Evolutionary conservation across 495 filamentous ascomycete species (phyloP).

Genomic region (Apodospora peruviana): DNA sequence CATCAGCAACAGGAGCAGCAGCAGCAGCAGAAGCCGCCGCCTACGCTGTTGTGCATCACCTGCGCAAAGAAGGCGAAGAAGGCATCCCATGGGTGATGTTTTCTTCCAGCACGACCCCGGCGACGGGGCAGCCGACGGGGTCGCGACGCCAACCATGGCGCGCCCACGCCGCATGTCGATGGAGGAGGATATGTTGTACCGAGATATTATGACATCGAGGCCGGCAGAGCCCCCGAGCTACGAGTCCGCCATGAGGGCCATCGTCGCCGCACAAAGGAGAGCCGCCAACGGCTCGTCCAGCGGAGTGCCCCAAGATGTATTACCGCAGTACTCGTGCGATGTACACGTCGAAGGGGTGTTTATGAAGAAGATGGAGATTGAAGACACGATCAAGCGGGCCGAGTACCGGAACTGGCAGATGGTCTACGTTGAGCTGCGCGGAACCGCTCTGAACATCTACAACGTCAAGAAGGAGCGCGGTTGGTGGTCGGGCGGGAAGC

Average conservation of each 20-base stretch:
- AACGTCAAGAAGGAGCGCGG: conserved; percentile 40
- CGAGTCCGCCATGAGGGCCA: conserved; percentile 28
- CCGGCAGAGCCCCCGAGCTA: conserved; percentile 32
- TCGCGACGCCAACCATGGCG: conserved; percentile 11
- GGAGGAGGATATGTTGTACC: conserved; percentile 35
- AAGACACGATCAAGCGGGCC: conserved; percentile 48
- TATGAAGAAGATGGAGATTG: conserved; percentile 53
- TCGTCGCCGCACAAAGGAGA: conserved; percentile 30
- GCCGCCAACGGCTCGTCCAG: conserved; percentile 1
- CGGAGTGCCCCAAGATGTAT: conserved; percentile 23
- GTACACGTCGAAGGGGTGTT: conserved; percentile 49
- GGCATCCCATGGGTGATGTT: conserved; percentile 28
- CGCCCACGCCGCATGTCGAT: conserved; percentile 33
- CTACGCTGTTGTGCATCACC: background rate
- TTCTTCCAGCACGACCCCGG: conserved; percentile 19
- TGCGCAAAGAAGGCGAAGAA: background rate
- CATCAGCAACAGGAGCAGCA: conserved; percentile 4
- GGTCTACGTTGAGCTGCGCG: conserved; percentile 52
- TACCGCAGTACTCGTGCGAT: conserved; percentile 52
- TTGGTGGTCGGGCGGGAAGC: conserved; percentile 28
- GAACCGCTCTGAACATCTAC: conserved; percentile 56
- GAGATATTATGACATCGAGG: conserved; percentile 28
- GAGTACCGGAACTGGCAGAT: conserved; percentile 49
- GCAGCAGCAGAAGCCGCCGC: background rate
- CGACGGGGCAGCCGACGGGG: conserved; percentile 17